These are phyloP conservation scores for Aureobasidium lini DNA, from an alignment of 2,329 filamentous ascomycete genomes.

Conservation along the genomic window DNA sequence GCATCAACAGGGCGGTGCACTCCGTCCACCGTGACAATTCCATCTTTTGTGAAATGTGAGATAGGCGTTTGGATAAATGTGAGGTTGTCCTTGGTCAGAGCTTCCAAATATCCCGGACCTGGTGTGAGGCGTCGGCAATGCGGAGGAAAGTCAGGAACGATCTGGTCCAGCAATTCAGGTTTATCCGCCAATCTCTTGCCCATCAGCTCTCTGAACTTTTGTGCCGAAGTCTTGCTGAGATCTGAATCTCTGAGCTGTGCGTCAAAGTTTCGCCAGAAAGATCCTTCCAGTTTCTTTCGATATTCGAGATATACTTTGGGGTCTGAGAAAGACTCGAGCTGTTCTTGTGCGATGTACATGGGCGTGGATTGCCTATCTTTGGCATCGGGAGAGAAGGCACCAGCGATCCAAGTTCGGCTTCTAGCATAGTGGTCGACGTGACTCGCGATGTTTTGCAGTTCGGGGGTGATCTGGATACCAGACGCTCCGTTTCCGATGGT, in stretches of 20 bases:
- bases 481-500: conserved; percentile 39
- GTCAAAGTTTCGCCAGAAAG: conserved; percentile 49
- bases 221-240: conserved; percentile 21
- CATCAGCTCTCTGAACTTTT: conserved; percentile 37
- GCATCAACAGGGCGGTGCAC: conserved; percentile 52
- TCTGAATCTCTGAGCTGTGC: conserved; percentile 31
- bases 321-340: conserved; percentile 51
- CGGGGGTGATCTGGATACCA: conserved; percentile 37
- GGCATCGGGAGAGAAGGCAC: conserved; percentile 45
- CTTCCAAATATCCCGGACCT: conserved; percentile 36
- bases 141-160: conserved; percentile 35
- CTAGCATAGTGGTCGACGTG: conserved; percentile 58
- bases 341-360: conserved; percentile 48
- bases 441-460: conserved; percentile 39
- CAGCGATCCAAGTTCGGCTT: conserved; percentile 60
- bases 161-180: conserved; percentile 31
- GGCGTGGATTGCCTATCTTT: conserved; percentile 45
- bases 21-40: conserved; percentile 56
- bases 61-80: conserved; percentile 53
- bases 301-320: conserved; percentile 51
- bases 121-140: conserved; percentile 39
- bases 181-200: conserved; percentile 41
- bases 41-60: conserved; percentile 48
- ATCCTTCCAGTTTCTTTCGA: conserved; percentile 37
- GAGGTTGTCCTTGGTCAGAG: conserved; percentile 22